Conservation (phyloP, 1,139 yeast genomes). For the Saccharomyces pastorianus region DNA sequence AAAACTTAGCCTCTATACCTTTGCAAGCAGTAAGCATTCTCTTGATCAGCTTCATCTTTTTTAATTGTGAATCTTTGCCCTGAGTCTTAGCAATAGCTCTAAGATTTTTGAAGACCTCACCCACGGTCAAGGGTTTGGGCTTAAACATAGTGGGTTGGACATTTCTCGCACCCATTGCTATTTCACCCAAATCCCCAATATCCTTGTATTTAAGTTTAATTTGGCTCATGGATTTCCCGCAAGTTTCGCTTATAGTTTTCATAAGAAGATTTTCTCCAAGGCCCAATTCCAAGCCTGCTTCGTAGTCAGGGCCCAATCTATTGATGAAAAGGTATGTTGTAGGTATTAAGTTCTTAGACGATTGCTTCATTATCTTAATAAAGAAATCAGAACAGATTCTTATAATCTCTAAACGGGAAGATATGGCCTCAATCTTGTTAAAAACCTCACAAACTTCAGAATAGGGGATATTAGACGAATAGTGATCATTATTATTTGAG, state of each 20-base stretch:
- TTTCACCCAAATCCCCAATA: slow-evolving; percentile 83
- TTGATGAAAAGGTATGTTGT: slow-evolving; percentile 81
- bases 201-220: slow-evolving; percentile 68
- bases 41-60: slow-evolving; percentile 70
- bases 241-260: slow-evolving; percentile 84
- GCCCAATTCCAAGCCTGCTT: slow-evolving; percentile 77
- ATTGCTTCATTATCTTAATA: slow-evolving; percentile 47
- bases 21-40: slow-evolving; percentile 80
- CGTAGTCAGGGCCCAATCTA: slow-evolving; percentile 90
- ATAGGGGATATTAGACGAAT: slow-evolving; percentile 38
- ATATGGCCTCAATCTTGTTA: slow-evolving; percentile 65
- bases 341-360: slow-evolving; percentile 54
- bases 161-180: slow-evolving; percentile 75
- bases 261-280: slow-evolving; percentile 82
- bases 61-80: slow-evolving; percentile 79
- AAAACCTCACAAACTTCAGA: slow-evolving; percentile 59
- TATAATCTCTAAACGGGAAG: slow-evolving; percentile 75
- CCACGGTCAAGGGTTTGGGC: slow-evolving; percentile 71
- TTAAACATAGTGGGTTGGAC: slow-evolving; percentile 91
- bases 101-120: slow-evolving; percentile 63
- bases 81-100: slow-evolving; percentile 69
- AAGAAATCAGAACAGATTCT: slow-evolving; percentile 68
- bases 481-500: background rate
- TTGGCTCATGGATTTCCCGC: slow-evolving; percentile 68
- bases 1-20: slow-evolving; percentile 81